A percentile compares a stretch with the other conserved stretches of the same genome.
Evolutionary conservation across 371 early-diverging fungal species (phyloP).

Genomic region (Mortierella sp.): DNA sequence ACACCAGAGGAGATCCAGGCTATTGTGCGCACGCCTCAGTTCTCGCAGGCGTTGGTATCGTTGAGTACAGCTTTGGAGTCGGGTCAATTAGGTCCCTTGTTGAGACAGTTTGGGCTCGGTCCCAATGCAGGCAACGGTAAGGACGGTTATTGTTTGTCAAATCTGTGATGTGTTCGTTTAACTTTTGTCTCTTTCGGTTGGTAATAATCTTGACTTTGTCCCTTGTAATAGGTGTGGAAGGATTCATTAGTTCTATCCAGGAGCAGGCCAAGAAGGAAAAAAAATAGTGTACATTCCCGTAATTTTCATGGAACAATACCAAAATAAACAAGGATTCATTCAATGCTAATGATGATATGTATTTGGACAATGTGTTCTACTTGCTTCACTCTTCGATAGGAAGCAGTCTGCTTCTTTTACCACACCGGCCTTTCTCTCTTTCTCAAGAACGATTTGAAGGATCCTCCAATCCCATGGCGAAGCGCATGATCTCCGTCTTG

Average conservation of each 20-base stretch:
- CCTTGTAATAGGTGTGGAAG: constrained; percentile 69
- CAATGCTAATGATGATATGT: neutral
- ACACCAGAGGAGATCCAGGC: constrained; percentile 70
- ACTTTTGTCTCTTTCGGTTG: neutral
- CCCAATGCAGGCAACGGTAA: constrained; percentile 68
- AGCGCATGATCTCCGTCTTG: constrained; percentile 78
- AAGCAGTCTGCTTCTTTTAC: neutral
- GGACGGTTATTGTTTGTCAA: neutral
- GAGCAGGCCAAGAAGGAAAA: constrained; percentile 67
- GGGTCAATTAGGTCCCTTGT: constrained; percentile 76
- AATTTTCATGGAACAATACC: neutral
- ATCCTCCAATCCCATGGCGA: constrained; percentile 73
- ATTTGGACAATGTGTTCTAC: neutral
- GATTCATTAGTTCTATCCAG: constrained; percentile 75
- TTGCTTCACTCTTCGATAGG: neutral
- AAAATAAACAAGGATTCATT: neutral
- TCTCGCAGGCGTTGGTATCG: constrained; percentile 75
- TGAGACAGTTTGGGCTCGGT: constrained; percentile 73
- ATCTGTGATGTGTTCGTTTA: neutral
- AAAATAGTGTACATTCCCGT: constrained; percentile 6
- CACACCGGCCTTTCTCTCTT: neutral
- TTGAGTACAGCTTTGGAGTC: constrained; percentile 76
- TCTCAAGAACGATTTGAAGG: neutral
- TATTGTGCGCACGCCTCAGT: constrained; percentile 76
- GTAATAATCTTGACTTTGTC: neutral